Conservation (phyloP, 495 filamentous ascomycete genomes). For the Aspergillus indologenus region DNA sequence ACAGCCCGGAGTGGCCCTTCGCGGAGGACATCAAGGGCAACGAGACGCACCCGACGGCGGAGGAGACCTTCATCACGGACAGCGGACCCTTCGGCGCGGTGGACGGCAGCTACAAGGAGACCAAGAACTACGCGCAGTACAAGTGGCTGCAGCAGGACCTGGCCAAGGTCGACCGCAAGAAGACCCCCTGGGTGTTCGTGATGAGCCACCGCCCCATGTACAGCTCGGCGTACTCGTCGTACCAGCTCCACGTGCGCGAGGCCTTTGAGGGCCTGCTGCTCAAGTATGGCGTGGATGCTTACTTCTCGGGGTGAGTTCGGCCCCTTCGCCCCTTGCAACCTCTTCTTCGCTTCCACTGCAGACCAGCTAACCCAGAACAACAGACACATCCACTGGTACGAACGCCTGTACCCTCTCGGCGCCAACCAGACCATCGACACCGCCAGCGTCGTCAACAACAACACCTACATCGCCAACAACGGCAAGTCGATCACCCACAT, state of each 20-base stretch:
- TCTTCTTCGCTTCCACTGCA: background rate
- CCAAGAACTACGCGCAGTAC: constrained; percentile 45
- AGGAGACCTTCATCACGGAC: constrained; percentile 47
- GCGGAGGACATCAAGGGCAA: constrained; percentile 35
- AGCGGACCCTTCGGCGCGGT: constrained; percentile 49
- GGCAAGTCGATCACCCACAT: constrained; percentile 48
- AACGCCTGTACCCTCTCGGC: constrained; percentile 42
- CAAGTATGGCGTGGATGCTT: constrained; percentile 56
- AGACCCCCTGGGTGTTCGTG: constrained; percentile 55
- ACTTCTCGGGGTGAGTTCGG: constrained; percentile 40
- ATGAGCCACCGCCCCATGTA: constrained; percentile 61
- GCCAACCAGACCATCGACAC: constrained; percentile 34
- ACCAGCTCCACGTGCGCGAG: constrained; percentile 39
- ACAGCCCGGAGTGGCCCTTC: constrained; percentile 43
- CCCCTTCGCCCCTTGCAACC: background rate
- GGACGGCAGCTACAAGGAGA: constrained; percentile 38
- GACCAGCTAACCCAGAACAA: background rate
- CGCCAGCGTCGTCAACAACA: constrained; percentile 35
- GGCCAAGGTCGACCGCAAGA: constrained; percentile 42
- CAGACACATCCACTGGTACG: constrained; percentile 55
- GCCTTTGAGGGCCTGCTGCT: constrained; percentile 56
- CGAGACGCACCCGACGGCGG: constrained; percentile 37
- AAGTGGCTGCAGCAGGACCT: constrained; percentile 49
- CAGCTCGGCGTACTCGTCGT: constrained; percentile 34
- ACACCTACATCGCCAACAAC: constrained; percentile 43